Percentiles rank a stretch among this genome's conserved stretches.
Conservation (phyloP, 2,329 filamentous ascomycete species). For the Ophiosphaerella herpotricha region DNA sequence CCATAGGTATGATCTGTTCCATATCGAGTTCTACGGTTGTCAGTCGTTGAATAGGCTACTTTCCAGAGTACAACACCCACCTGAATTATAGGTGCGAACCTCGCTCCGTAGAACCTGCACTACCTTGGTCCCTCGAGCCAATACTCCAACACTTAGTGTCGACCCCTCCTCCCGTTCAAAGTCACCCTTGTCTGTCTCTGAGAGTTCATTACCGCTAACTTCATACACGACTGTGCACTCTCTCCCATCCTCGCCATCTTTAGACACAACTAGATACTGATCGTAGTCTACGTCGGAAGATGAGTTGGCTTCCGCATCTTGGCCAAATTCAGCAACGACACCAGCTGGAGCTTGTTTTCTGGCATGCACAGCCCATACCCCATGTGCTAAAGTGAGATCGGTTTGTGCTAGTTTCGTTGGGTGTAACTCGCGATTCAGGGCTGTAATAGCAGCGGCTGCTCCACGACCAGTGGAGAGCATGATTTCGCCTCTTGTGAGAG, state of each 20-base stretch:
- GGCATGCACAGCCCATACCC: slow-evolving; percentile 79
- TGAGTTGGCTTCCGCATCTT: slow-evolving; percentile 46
- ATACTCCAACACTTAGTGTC: slow-evolving; percentile 82
- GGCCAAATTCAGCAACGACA: slow-evolving; percentile 53
- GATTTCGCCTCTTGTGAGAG: slow-evolving; percentile 53
- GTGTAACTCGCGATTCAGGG: slow-evolving; percentile 78
- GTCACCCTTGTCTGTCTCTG: slow-evolving; percentile 79
- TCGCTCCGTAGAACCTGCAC: slow-evolving; percentile 88
- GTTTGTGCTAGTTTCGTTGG: slow-evolving; percentile 72
- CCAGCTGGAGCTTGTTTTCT: slow-evolving; percentile 69
- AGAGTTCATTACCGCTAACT: slow-evolving; percentile 73
- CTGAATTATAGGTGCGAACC: slow-evolving; percentile 86
- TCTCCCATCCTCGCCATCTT: slow-evolving; percentile 65
- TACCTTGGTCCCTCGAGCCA: slow-evolving; percentile 79
- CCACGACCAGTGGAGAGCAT: slow-evolving; percentile 65
- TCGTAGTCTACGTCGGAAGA: slow-evolving; percentile 66
- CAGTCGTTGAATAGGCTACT: background rate
- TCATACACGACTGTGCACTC: slow-evolving; percentile 81
- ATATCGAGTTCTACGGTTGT: slow-evolving; percentile 72
- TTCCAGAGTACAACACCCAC: slow-evolving; percentile 55
- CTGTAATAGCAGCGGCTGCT: slow-evolving; percentile 70
- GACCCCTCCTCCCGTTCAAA: slow-evolving; percentile 89
- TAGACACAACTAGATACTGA: slow-evolving; percentile 82
- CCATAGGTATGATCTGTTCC: slow-evolving; percentile 88
- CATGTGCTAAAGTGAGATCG: slow-evolving; percentile 72